A percentile compares a stretch with the other conserved stretches of the same genome.
Conservation (phyloP, 140 eudicot genomes). For the Stevia rebaudiana region DNA sequence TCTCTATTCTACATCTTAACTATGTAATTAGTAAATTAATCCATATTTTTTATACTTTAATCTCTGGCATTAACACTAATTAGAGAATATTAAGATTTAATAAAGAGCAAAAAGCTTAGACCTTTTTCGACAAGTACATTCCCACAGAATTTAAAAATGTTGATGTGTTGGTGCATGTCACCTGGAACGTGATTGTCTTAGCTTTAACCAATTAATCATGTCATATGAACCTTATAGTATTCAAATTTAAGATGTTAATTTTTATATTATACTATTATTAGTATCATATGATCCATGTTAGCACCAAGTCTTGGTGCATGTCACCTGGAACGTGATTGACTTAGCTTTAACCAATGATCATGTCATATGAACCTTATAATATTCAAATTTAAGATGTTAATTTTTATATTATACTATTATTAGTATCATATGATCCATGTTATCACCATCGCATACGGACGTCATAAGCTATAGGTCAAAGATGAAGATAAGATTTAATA, state of each 20-base stretch:
- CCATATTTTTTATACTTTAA: slow-evolving; percentile 5
- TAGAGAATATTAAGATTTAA: slow-evolving; percentile 15
- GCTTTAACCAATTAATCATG: neutral
- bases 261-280: neutral
- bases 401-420: neutral
- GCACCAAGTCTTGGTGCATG: neutral
- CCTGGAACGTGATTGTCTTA: slow-evolving; percentile 6
- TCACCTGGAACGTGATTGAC: slow-evolving; percentile 5
- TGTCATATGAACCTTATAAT: slow-evolving; percentile 5
- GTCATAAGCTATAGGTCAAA: slow-evolving; percentile 5
- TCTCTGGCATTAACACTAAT: neutral
- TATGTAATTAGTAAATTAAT: neutral
- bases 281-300: slow-evolving; percentile 3
- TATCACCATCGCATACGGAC: neutral
- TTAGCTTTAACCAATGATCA: too few species aligned
- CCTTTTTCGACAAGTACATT: neutral
- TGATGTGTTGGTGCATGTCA: neutral
- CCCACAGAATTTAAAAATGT: neutral
- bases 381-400: neutral
- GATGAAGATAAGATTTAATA: neutral
- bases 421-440: slow-evolving; percentile 3
- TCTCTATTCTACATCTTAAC: neutral
- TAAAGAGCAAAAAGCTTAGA: neutral
- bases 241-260: neutral
- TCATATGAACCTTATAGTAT: slow-evolving; percentile 8